Base-by-base conservation (phyloP, 768 basidiomycete species). In the Trametes elegans region DNA sequence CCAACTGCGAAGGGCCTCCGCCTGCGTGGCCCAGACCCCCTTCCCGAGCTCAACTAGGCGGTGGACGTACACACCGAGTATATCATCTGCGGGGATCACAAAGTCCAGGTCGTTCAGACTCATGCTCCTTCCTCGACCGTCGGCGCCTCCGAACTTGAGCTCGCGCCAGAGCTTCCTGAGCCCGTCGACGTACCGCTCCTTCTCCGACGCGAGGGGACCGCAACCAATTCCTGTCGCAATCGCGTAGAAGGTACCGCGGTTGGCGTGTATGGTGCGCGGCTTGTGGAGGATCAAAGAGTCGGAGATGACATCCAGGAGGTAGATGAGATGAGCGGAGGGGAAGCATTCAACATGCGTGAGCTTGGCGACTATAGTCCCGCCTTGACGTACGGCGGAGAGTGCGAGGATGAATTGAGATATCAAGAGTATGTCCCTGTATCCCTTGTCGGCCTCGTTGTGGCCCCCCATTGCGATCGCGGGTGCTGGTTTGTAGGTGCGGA, bases 361-460 rank as follows among this genome's bases (percentile, higher is more conserved):
- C 58, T 71, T 71, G 49, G 68, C 62, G 49, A 73, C 57, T 48
- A 72, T 36, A 13, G 70, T 71, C 3, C 66, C 67, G 14, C 68
- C 68, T 11, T 45, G 34, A 9, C 55, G 42, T 10, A 66, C 63
- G 2, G 66, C 49, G 23, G 50, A 50, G 16, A 72, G 62, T 2
- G 60, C 70, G 29, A 69, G 65, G 47, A 72, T 60, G 40, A 73
- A 41, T 59, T 72, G 70, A 10, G 66, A 62, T 26, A 71, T 63
- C 21, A 69, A 59, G 23, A 71, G 64, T 21, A 65, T 64, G 34
- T 66, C 66, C 47, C 53, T 44, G 49, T 61, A 61, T 29, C 42
- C 47, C 21, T 34, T 19, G 24, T 60, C 58, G 3, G 55, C 47
- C 14, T 18, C n/a, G 35, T 38, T 44, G n/a, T n/a, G n/a, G n/a